Conservation (phyloP, 768 basidiomycete genomes). For the Calocera viscosa region DNA sequence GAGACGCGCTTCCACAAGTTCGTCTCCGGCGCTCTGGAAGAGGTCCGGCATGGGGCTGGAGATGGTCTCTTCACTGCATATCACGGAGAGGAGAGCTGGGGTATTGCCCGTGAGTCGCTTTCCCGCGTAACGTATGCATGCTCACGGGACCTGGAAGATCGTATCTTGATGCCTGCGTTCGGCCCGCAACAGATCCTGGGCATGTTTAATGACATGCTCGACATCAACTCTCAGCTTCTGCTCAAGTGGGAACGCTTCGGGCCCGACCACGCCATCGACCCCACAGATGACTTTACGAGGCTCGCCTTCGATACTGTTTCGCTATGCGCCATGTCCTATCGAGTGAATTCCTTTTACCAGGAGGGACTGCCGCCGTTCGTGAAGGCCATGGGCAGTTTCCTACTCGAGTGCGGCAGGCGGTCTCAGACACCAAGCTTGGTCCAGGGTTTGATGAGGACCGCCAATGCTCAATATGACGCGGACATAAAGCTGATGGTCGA, state of each 20-base stretch:
- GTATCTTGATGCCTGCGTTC: slow-evolving; percentile 9
- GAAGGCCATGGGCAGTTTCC: slow-evolving; percentile 25
- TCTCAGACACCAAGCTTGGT: slow-evolving; percentile 29
- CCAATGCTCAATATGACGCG: slow-evolving; percentile 31
- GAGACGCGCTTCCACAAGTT: slow-evolving; percentile 34
- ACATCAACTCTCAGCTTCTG: background rate
- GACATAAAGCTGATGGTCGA: slow-evolving; percentile 34
- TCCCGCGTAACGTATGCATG: background rate
- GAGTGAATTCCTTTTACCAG: slow-evolving; percentile 19
- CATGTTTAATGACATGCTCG: slow-evolving; percentile 7
- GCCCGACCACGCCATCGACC: background rate
- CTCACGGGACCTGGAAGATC: background rate
- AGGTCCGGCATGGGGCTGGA: slow-evolving; percentile 31
- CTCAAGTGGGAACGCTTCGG: slow-evolving; percentile 10
- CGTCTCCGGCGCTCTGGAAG: slow-evolving; percentile 24
- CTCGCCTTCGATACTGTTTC: slow-evolving; percentile 14
- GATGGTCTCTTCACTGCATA: slow-evolving; percentile 28
- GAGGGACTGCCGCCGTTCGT: slow-evolving; percentile 18
- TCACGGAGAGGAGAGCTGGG: slow-evolving; percentile 7
- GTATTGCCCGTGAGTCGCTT: background rate
- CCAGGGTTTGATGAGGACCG: slow-evolving; percentile 27
- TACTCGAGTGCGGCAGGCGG: slow-evolving; percentile 31
- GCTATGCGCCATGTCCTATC: slow-evolving; percentile 17
- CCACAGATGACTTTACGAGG: background rate
- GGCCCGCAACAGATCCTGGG: background rate